Conservation (phyloP, 371 early-diverging fungal species). For the Rhizopus delemar region DNA sequence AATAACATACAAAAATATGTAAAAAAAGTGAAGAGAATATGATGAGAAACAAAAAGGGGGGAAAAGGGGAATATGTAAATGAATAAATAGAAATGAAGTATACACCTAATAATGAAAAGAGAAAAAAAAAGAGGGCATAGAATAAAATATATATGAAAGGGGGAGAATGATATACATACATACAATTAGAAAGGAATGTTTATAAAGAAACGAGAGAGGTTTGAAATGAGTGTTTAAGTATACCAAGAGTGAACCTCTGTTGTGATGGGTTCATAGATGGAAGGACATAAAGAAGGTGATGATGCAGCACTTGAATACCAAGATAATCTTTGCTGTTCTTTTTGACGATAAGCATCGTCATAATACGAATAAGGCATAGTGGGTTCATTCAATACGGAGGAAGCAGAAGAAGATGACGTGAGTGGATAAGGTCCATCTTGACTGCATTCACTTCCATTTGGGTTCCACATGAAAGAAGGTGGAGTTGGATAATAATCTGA, state of each 20-base stretch:
- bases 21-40: not conserved
- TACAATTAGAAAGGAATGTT: not conserved
- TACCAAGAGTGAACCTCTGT: slow-evolving; percentile 4
- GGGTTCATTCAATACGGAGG: not conserved
- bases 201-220: slow-evolving; percentile 1
- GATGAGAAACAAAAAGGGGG: not conserved
- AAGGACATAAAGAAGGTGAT: slow-evolving; percentile 1
- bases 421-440: not conserved
- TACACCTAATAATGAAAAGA: not conserved
- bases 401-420: slow-evolving; percentile 5
- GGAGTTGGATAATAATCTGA: not conserved
- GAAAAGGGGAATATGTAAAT: slow-evolving; percentile 1
- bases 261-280: slow-evolving; percentile 3
- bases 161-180: not conserved
- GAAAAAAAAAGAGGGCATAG: too few species aligned
- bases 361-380: slow-evolving; percentile 2
- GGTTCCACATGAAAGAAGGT: not conserved
- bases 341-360: slow-evolving; percentile 1
- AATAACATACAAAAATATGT: not conserved
- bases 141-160: not conserved
- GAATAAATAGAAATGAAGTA: not conserved
- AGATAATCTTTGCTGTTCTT: slow-evolving; percentile 2
- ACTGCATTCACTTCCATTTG: not conserved
- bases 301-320: slow-evolving; percentile 7
- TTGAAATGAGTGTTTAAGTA: not conserved